A percentile compares a stretch with the other conserved stretches of the same genome.
Conservation (phyloP, 768 basidiomycete genomes). For the Lactifluus volemus region DNA sequence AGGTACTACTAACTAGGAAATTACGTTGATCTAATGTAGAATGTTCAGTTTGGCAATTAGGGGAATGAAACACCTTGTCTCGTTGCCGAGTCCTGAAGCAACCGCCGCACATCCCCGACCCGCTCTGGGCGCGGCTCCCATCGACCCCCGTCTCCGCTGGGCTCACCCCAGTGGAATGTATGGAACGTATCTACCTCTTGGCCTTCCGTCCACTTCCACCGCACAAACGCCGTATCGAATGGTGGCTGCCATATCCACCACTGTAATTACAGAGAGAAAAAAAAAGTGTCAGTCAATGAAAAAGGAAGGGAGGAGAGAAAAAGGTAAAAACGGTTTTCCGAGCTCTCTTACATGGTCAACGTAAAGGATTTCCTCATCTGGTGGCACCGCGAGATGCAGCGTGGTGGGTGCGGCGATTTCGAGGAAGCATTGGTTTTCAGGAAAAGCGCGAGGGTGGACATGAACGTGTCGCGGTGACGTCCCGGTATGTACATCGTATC, state of each 20-base stretch:
- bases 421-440: conserved; percentile 40
- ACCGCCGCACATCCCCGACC: conserved; percentile 30
- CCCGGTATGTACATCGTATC: conserved; percentile 44
- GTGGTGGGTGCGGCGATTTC: conserved; percentile 42
- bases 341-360: conserved; percentile 41
- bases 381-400: conserved; percentile 35
- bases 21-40: neutral
- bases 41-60: neutral
- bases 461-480: conserved; percentile 31
- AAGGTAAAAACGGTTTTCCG: too few species aligned
- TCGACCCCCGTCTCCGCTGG: conserved; percentile 23
- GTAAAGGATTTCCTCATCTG: conserved; percentile 33
- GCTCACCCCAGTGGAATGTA: conserved; percentile 42
- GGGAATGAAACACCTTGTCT: conserved; percentile 29
- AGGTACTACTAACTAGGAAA: neutral
- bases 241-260: conserved; percentile 44
- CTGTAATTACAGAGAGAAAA: conserved; percentile 16
- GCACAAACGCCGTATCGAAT: conserved; percentile 38
- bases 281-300: neutral
- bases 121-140: conserved; percentile 31
- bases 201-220: conserved; percentile 37
- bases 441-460: conserved; percentile 36
- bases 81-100: conserved; percentile 32
- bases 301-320: neutral
- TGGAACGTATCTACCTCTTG: conserved; percentile 46